Base-by-base conservation (phyloP, 768 basidiomycete genomes). In the Panaeolus papilionaceus region DNA sequence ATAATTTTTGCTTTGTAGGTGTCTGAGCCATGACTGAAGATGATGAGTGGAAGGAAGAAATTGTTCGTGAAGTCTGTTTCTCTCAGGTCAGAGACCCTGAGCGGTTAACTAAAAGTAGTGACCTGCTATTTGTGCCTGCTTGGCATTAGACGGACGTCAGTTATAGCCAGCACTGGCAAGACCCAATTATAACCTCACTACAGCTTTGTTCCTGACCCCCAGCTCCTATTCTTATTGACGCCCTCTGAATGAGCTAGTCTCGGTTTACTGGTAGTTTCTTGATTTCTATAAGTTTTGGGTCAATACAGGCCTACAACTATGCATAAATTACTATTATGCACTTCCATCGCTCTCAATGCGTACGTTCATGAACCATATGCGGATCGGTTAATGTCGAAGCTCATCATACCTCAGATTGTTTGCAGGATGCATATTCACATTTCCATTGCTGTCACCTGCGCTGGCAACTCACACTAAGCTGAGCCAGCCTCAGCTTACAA, bases 381-480 rank as follows among this genome's bases (percentile, higher is more conserved):
- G 64, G 38, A 62, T 62, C 42, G 20, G 4, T 67, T 62, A 49
- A 12, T 33, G 14, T 12, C 37, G 23, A 54, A 47, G 61, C n/a
- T 54, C 28, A 26, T 12, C 26, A 9, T 47, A 44, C n/a, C 18
- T 23, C 23, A 39, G 92, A n/a, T 76, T 93, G 68, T 89, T 84
- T 69, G 91, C 91, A 0, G 92, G 92, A n/a, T 91, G 89, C 38
- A 85, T 94, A 67, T 93, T 92, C 79, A 89, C 86, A 58, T 93
- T 94, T 73, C 92, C 93, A 20, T 81, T 94, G 5, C 79, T 94
- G 45, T 88, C 92, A 0, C 89, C 92, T 7, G 80, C 84, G 0
- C 75, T 94, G 66, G 86, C 85, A 4, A 74, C 81, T 20, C 85
- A 85, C 70, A 79, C 88, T 71, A 88, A 88, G 73, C 80, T 94